Percentiles rank a stretch among this genome's conserved stretches.
Conservation (phyloP, 2,329 filamentous ascomycete species). For the Colletotrichum truncatum region DNA sequence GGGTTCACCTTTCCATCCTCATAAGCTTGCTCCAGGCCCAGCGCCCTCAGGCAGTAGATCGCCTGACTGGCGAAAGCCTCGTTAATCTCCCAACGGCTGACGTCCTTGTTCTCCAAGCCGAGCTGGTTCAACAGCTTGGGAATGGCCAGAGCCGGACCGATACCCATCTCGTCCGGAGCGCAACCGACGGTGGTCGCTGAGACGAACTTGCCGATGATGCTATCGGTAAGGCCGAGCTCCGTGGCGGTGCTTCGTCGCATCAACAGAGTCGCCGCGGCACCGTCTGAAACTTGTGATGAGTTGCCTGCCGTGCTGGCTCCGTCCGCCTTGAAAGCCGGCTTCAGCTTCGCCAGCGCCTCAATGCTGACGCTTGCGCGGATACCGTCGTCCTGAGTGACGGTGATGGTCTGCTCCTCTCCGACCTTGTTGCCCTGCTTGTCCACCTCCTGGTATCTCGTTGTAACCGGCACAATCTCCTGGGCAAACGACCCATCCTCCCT, state of each 20-base stretch:
- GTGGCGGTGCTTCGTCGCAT: conserved; percentile 86
- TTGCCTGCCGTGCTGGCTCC: conserved; percentile 89
- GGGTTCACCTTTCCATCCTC: conserved; percentile 82
- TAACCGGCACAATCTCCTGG: conserved; percentile 82
- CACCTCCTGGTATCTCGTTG: conserved; percentile 72
- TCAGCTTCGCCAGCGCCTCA: conserved; percentile 80
- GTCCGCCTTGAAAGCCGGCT: conserved; percentile 82
- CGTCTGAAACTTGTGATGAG: conserved; percentile 85
- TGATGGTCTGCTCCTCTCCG: conserved; percentile 68
- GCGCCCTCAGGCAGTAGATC: conserved; percentile 74
- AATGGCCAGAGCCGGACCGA: conserved; percentile 87
- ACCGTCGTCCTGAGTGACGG: conserved; percentile 83
- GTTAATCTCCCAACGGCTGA: conserved; percentile 93
- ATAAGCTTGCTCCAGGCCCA: conserved; percentile 72
- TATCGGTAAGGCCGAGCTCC: conserved; percentile 72
- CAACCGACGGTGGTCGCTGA: conserved; percentile 80
- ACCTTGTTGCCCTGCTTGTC: conserved; percentile 67
- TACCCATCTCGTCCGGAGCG: conserved; percentile 90
- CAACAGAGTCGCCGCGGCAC: conserved; percentile 83
- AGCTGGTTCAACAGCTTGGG: conserved; percentile 79
- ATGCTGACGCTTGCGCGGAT: conserved; percentile 74
- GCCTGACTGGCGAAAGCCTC: conserved; percentile 78
- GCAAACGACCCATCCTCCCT: conserved; percentile 76
- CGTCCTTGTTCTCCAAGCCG: conserved; percentile 73
- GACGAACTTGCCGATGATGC: conserved; percentile 86